Percentiles rank a stretch among this genome's conserved stretches.
Evolutionary conservation across 306 rosid genomes (phyloP).

Genomic region (Macrotyloma uniflorum): DNA sequence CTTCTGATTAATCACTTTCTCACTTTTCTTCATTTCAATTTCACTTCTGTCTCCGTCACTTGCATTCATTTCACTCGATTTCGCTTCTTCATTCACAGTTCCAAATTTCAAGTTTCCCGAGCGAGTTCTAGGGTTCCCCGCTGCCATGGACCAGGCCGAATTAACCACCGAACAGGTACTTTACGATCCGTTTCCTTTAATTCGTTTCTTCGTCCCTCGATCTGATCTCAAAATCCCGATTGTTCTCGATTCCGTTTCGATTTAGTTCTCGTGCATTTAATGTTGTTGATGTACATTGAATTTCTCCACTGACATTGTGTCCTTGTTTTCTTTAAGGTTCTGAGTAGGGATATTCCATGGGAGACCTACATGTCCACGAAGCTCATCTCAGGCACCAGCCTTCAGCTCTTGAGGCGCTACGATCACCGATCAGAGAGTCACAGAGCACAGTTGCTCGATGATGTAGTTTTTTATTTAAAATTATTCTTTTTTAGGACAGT

Average conservation of each 20-base stretch:
- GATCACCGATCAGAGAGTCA: constrained; percentile 81
- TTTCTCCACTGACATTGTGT: constrained; percentile 17
- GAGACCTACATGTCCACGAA: constrained; percentile 96
- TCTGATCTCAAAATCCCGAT: constrained; percentile 38
- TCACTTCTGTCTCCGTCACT: neutral
- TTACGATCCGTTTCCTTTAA: constrained; percentile 35
- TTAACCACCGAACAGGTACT: constrained; percentile 85
- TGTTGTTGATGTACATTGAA: neutral
- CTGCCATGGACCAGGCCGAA: constrained; percentile 75
- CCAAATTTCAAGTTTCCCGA: constrained; percentile 17
- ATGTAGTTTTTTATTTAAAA: constrained; percentile 49
- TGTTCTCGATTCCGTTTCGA: neutral
- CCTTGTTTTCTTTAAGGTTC: constrained; percentile 56
- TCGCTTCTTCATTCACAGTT: neutral
- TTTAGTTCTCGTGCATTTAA: neutral
- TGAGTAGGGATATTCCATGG: constrained; percentile 95
- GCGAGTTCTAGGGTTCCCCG: constrained; percentile 35
- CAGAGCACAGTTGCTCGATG: constrained; percentile 89
- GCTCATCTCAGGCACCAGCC: constrained; percentile 88
- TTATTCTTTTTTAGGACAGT: neutral
- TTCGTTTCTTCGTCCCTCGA: constrained; percentile 13
- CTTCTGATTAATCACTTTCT: neutral
- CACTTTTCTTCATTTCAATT: constrained; percentile 9
- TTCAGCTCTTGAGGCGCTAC: constrained; percentile 92
- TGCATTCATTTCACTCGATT: constrained; percentile 25